Evolutionary conservation across 2,329 filamentous ascomycete genomes (phyloP).

Genomic region (Myriosclerotinia scirpicola): DNA sequence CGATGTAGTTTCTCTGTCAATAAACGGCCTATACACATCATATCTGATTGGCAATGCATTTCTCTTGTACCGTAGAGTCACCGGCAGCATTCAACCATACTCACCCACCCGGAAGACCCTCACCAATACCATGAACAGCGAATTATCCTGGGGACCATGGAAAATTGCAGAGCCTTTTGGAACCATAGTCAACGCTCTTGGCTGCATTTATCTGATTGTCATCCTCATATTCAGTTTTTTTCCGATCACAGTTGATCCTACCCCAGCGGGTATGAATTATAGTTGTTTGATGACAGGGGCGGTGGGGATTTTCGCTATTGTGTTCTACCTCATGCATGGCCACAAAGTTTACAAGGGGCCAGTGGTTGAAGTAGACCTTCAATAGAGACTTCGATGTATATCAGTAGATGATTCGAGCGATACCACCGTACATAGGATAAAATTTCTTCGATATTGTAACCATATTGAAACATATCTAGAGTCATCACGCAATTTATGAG

Average conservation of each 20-base stretch:
- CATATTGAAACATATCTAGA: not conserved
- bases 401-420: not conserved
- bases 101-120: not conserved
- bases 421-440: not conserved
- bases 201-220: conserved; percentile 20
- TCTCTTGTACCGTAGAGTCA: conserved; percentile 21
- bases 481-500: not conserved
- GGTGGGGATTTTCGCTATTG: conserved; percentile 6
- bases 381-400: not conserved
- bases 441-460: not conserved
- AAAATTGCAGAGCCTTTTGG: conserved; percentile 15
- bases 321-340: not conserved
- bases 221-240: conserved; percentile 22
- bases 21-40: conserved; percentile 18
- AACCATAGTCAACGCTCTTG: conserved; percentile 22
- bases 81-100: conserved; percentile 20
- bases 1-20: conserved; percentile 48
- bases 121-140: conserved; percentile 14
- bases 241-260: conserved; percentile 7
- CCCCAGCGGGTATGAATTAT: conserved; percentile 21
- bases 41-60: conserved; percentile 19
- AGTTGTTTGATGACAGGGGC: conserved; percentile 18
- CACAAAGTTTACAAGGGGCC: conserved; percentile 12
- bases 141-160: conserved; percentile 25
- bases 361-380: conserved; percentile 4